Base-by-base conservation (phyloP, 352 stramenopile species). In the Phytophthora macrochlamydospora region DNA sequence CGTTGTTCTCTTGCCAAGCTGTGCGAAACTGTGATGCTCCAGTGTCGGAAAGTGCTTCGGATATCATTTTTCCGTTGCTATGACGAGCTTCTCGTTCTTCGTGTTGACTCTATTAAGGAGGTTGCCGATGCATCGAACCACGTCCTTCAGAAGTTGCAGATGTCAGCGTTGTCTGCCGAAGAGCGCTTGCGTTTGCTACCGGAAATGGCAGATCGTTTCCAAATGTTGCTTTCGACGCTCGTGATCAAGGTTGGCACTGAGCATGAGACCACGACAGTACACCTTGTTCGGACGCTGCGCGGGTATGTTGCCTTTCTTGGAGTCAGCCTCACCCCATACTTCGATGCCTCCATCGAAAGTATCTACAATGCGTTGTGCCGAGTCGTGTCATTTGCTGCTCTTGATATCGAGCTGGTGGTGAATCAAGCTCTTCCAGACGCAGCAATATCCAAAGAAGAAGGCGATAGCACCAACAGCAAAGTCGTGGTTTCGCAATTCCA, bases 401-500 rank as follows among this genome's bases (percentile, higher is more conserved):
- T 95, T 57, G 87, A 96, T 45, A 84, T 90, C 33, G 79, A 93
- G 24, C 73, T 96, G 56, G 60, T 95, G 14, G 73, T 88, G 30
- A 69, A 95, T 57, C 76, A 89, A 51, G 76, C 54, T 0, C 40
- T 80, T 31, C 51, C 67, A 38, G 65, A 49, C 38, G 18, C 32
- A 48, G 32, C 51, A 37, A 42, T 52, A 11, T 28, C 53, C 31
- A 56, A 58, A 14, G 46, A 57, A 43, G 58, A 13, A 28, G 48
- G 56, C 12, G 33, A 31, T 42, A 30, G 50, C 7, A 40, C 24
- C 12, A 28, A 31, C 14, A 37, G 53, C 11, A 42, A 45, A 14
- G 45, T 91, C 46, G 58, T 81, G 44, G 67, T 92, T 9, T 80
- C 87, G 30, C 86, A 95, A 56, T 96, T 91, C 66, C 85, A 88